Percentiles rank a stretch among this genome's conserved stretches.
phyloP scores from a whole-genome alignment of 345 rosid species.

The Carallia pectinifolia region DNA sequence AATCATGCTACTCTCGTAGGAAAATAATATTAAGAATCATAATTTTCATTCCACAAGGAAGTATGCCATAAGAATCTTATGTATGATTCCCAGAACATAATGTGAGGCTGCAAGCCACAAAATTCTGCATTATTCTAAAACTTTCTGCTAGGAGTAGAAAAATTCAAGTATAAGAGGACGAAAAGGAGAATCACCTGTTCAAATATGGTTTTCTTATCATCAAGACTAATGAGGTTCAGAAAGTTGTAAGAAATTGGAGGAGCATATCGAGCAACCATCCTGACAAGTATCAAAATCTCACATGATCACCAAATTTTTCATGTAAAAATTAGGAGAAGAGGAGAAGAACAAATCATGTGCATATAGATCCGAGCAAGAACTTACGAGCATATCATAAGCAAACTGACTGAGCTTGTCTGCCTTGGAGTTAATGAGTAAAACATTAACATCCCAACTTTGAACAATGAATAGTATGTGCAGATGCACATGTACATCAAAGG shows the following conservation, averaged over 20 bases:
- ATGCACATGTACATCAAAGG: slow-evolving; percentile 99
- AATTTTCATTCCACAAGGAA: neutral
- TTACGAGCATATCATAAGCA: slow-evolving; percentile 99
- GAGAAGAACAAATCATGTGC: slow-evolving; percentile 5
- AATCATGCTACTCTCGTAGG: too few species aligned
- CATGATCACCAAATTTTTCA: slow-evolving; percentile 6
- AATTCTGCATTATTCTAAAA: slow-evolving; percentile 2
- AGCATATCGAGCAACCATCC: slow-evolving; percentile 99
- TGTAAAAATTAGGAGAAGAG: neutral
- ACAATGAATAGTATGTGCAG: slow-evolving; percentile 93
- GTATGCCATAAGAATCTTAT: neutral
- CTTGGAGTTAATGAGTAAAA: slow-evolving; percentile 95
- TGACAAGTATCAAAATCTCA: slow-evolving; percentile 28
- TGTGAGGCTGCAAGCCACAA: neutral
- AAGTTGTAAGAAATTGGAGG: slow-evolving; percentile 96
- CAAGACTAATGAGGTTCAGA: slow-evolving; percentile 85
- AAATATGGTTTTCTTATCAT: slow-evolving; percentile 59
- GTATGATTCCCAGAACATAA: neutral
- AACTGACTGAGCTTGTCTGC: slow-evolving; percentile 93
- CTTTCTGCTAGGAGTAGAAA: neutral
- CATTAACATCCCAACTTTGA: slow-evolving; percentile 96
- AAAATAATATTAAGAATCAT: too few species aligned
- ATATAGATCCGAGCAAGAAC: slow-evolving; percentile 26
- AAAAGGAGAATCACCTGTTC: slow-evolving; percentile 60
- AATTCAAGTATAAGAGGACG: slow-evolving; percentile 1